These are phyloP conservation scores for Aspergillus viridinutans DNA, from an alignment of 2,329 filamentous ascomycete genomes.

Conservation along the genomic window DNA sequence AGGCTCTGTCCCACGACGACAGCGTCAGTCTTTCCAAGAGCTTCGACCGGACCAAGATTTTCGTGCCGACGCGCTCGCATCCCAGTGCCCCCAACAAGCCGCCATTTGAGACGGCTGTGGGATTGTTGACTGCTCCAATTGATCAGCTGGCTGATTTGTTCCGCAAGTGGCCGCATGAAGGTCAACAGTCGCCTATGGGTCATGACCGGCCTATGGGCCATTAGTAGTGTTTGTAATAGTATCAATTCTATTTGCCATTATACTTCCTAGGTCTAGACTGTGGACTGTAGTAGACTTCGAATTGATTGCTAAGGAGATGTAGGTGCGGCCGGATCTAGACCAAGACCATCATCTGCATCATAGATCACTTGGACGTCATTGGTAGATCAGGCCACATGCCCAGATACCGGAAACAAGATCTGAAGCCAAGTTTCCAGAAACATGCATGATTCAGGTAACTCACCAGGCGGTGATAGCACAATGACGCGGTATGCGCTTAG, in stretches of 20 bases:
- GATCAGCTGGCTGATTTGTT: slow-evolving; percentile 53
- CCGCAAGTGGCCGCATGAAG: slow-evolving; percentile 45
- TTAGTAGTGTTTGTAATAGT: no score
- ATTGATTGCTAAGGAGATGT: neutral
- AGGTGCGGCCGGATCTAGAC: neutral
- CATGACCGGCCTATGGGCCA: no score
- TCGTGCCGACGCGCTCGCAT: slow-evolving; percentile 50
- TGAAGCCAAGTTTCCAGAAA: neutral
- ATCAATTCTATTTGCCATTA: no score
- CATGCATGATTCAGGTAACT: neutral
- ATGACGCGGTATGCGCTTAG: neutral
- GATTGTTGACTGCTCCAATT: slow-evolving; percentile 52
- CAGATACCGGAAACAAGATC: neutral
- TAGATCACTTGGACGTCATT: neutral
- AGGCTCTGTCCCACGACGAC: slow-evolving; percentile 28
- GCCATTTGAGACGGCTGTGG: slow-evolving; percentile 53
- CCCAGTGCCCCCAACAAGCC: slow-evolving; percentile 49
- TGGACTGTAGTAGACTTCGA: no score
- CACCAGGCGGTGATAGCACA: neutral
- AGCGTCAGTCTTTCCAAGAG: slow-evolving; percentile 35
- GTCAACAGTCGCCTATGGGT: neutral
- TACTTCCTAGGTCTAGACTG: no score
- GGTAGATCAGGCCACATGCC: no score
- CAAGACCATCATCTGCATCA: neutral
- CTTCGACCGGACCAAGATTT: slow-evolving; percentile 49